Percentiles rank a stretch among this genome's conserved stretches.
phyloP scores from a whole-genome alignment of 768 basidiomycete genomes.

The Coprinopsis cinerea region DNA sequence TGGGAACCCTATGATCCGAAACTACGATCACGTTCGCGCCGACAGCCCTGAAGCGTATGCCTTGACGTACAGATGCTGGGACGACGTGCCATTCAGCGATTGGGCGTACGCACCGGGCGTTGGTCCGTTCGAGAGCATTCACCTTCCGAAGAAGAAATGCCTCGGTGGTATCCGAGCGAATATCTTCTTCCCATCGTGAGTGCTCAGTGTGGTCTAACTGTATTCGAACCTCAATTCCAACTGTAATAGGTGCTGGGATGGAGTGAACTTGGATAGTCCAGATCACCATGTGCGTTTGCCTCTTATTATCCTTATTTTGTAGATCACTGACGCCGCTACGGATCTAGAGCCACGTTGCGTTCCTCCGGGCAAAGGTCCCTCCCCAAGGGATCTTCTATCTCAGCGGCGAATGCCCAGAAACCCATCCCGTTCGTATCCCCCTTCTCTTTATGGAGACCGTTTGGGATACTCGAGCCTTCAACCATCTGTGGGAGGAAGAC shows the following conservation, averaged over 20 bases:
- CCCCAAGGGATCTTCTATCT: constrained; percentile 3
- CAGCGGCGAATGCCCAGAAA: constrained; percentile 3
- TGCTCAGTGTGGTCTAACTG: not conserved
- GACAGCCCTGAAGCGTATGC: constrained; percentile 1
- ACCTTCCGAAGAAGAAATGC: constrained; percentile 4
- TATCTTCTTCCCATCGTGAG: constrained; percentile 9
- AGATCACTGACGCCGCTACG: too few relatives aligned
- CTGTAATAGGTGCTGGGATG: constrained; percentile 8
- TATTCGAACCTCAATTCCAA: not conserved
- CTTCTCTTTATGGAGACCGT: constrained; percentile 8
- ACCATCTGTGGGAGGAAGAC: constrained; percentile 5
- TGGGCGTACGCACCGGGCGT: constrained; percentile 5
- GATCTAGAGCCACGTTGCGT: constrained; percentile 7
- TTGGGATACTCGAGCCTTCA: constrained; percentile 8
- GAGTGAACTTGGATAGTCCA: constrained; percentile 5
- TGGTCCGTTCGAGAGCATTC: constrained; percentile 5
- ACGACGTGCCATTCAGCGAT: constrained; percentile 1
- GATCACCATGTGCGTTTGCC: constrained; percentile 9
- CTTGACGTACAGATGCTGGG: constrained; percentile 6
- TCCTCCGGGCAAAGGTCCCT: not conserved
- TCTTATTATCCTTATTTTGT: not conserved
- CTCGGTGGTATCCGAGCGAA: constrained; percentile 6
- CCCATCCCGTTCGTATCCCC: constrained; percentile 8
- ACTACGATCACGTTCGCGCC: not conserved
- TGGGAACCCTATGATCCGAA: constrained; percentile 9